Evolutionary conservation across 2,329 filamentous ascomycete genomes (phyloP).

Genomic region (Helotiales sp.): DNA sequence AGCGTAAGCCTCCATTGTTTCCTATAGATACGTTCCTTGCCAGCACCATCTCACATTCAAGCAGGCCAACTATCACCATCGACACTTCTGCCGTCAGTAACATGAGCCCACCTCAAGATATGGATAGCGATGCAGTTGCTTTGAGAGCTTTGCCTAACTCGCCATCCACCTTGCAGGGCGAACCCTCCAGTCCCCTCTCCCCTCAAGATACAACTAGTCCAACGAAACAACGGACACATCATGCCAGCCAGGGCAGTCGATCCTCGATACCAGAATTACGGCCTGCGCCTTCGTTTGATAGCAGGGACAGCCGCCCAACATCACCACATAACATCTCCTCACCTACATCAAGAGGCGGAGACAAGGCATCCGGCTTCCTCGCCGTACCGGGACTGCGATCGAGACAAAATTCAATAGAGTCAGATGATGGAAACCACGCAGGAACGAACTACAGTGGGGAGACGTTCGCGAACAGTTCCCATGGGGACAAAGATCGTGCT

Average conservation of each 20-base stretch:
- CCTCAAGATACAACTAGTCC: constrained; percentile 31
- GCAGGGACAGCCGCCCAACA: constrained; percentile 59
- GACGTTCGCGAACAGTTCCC: constrained; percentile 45
- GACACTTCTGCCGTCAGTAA: constrained; percentile 53
- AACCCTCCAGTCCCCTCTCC: constrained; percentile 37
- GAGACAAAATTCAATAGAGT: constrained; percentile 64
- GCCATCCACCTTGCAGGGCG: constrained; percentile 34
- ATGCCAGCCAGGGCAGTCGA: constrained; percentile 28
- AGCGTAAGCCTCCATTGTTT: constrained; percentile 33
- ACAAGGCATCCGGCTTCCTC: constrained; percentile 53
- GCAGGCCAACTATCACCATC: constrained; percentile 54
- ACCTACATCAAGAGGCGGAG: constrained; percentile 52
- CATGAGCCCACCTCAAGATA: constrained; percentile 30
- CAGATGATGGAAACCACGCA: constrained; percentile 54
- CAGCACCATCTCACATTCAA: constrained; percentile 24
- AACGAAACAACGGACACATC: constrained; percentile 17
- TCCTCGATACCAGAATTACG: constrained; percentile 47
- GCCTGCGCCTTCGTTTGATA: constrained; percentile 58
- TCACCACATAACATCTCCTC: constrained; percentile 70
- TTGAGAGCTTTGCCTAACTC: constrained; percentile 38
- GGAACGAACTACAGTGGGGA: constrained; percentile 40
- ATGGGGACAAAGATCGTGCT: constrained; percentile 41
- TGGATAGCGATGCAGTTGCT: constrained; percentile 35
- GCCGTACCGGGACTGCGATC: constrained; percentile 64
- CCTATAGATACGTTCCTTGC: constrained; percentile 10